Base-by-base conservation (phyloP, 495 filamentous ascomycete species). In the Aspergillus haitiensis region DNA sequence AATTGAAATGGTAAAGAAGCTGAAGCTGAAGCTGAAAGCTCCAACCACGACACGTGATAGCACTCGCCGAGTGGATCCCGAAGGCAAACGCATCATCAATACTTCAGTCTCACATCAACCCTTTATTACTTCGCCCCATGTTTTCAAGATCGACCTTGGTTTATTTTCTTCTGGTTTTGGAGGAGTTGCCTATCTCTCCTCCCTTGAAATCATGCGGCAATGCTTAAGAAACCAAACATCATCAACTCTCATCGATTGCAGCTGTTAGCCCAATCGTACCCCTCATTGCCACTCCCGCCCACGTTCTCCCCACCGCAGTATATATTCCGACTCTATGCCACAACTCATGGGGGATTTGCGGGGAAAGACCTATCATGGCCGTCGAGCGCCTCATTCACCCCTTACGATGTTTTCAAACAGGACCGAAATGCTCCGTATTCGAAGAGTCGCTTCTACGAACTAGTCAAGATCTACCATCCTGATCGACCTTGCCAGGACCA, bases 381-480 rank as follows among this genome's bases (percentile, higher is more conserved):
- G 2, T 67, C 65, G 5, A 56, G 56, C 21, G 34, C 67, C 10
- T 65, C 67, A 7, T 76, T 78, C n/a, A 94, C 93, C 0, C 94
- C 94, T 0, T 98, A 98, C 71, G 90, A 98, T 62, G 89, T 98
- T 64, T 85, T 98, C 62, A 77, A 84, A 47, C 78, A 86, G 58
- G 75, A 80, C 33, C 82, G 75, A 60, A 76, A 69, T 31, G 83
- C 83, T 15, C 82, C 86, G 13, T 98, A 98, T 70, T 86, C 83
- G 61, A 98, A 98, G 73, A 66, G 73, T 13, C 82, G 87, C 33
- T 98, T 90, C 80, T 92, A 93, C 70, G 84, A 95, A 63, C 82
- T 98, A 33, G 93, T 96, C 37, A 98, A 97, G 76, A 76, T 96
- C 50, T 98, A 98, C 73, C 94, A 98, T 65, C 94, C 94, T 0